Evolutionary conservation across 352 stramenopile genomes (phyloP).

Genomic region (Phytophthora uliginosa): DNA sequence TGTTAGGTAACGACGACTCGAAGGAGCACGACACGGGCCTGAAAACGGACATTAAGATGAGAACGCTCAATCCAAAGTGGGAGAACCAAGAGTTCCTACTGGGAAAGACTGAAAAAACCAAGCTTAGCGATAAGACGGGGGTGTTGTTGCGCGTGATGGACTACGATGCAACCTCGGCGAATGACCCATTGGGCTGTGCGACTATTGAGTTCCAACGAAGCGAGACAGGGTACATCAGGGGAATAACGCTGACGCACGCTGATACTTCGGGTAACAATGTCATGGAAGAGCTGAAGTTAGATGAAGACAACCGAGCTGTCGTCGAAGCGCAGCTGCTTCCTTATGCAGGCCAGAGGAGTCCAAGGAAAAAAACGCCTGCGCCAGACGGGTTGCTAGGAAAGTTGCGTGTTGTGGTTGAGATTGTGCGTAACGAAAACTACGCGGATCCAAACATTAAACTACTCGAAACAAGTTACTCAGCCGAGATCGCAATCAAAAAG

Average conservation of each 20-base stretch:
- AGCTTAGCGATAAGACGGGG: conserved; percentile 69
- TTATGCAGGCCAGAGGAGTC: conserved; percentile 42
- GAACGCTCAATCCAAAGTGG: conserved; percentile 76
- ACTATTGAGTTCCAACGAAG: conserved; percentile 69
- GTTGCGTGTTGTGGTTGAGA: conserved; percentile 60
- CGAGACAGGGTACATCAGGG: conserved; percentile 55
- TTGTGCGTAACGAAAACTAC: conserved; percentile 74
- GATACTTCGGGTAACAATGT: conserved; percentile 44
- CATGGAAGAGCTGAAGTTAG: conserved; percentile 46
- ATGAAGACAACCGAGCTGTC: conserved; percentile 47
- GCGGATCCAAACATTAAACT: conserved; percentile 40
- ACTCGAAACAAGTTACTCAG: conserved; percentile 58
- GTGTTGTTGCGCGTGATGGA: conserved; percentile 73
- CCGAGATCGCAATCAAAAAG: conserved; percentile 54
- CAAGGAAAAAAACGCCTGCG: conserved; percentile 50
- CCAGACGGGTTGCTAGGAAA: conserved; percentile 63
- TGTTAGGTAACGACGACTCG: conserved; percentile 53
- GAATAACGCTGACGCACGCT: conserved; percentile 55
- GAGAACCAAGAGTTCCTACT: conserved; percentile 77
- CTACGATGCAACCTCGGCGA: conserved; percentile 53
- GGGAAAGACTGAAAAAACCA: conserved; percentile 56
- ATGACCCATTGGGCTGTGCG: conserved; percentile 67
- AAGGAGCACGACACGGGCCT: conserved; percentile 66
- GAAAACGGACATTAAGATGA: conserved; percentile 78
- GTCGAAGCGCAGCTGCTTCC: conserved; percentile 65